Percentiles rank a stretch among this genome's conserved stretches.
These are phyloP conservation scores for Endocalyx cinctus DNA, from an alignment of 2,329 filamentous ascomycete genomes.

Conservation along the genomic window DNA sequence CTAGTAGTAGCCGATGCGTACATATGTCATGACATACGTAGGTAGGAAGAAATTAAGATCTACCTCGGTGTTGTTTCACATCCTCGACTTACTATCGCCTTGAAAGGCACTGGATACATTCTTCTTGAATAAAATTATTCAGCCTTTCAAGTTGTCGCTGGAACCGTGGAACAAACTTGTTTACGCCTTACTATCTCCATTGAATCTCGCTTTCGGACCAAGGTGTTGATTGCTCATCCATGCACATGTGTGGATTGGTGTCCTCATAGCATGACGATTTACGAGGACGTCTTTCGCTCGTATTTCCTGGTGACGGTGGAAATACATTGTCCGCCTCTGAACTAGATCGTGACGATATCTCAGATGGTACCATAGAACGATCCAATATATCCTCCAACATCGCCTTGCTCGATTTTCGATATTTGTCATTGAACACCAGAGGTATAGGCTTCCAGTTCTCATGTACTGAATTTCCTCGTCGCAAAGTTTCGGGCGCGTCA, in stretches of 20 bases:
- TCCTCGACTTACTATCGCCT: no score
- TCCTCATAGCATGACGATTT: conserved; percentile 19
- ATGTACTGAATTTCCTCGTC: conserved; percentile 1
- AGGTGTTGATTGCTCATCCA: conserved; percentile 15
- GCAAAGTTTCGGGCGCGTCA: conserved; percentile 17
- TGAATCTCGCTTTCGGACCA: no score
- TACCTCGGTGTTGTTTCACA: no score
- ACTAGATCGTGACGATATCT: conserved; percentile 8
- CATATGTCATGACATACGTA: no score
- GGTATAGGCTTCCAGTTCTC: conserved; percentile 6
- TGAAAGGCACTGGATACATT: no score
- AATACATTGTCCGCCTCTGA: conserved; percentile 1
- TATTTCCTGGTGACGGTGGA: conserved; percentile 1
- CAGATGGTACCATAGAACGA: conserved; percentile 4
- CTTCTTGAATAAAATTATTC: no score
- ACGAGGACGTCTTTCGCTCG: conserved; percentile 2
- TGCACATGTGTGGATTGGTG: conserved; percentile 16
- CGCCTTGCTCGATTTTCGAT: conserved; percentile 14
- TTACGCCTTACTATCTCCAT: no score
- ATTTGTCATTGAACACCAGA: conserved; percentile 2
- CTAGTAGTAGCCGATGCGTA: no score
- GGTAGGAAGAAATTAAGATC: no score
- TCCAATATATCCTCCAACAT: conserved; percentile 20
- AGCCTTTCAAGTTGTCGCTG: no score
- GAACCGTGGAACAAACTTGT: no score